Percentiles rank a stretch among this genome's conserved stretches.
These are phyloP conservation scores for Syzygium aromaticum DNA, from an alignment of 345 rosid species.

Conservation along the genomic window DNA sequence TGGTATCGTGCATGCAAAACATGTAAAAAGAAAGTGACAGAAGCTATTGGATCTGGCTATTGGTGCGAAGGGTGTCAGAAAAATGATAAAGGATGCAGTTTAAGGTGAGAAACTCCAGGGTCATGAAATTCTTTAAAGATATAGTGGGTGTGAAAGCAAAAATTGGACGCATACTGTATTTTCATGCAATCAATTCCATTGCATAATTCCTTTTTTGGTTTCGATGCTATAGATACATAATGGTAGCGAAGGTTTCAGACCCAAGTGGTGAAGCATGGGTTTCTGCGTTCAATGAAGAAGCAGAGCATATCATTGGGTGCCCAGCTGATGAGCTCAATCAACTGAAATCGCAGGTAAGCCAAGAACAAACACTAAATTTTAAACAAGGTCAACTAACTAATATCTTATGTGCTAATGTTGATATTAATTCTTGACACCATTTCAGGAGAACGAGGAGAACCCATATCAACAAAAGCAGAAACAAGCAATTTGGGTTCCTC, in stretches of 20 bases:
- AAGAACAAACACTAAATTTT: neutral
- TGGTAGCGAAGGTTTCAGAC: conserved; percentile 64
- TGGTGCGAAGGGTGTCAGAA: conserved; percentile 99
- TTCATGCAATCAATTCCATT: neutral
- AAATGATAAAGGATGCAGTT: conserved; percentile 60
- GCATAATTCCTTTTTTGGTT: neutral
- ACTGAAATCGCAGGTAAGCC: conserved; percentile 53
- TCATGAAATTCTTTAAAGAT: neutral
- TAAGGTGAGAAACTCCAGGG: conserved; percentile 36
- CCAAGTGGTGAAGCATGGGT: conserved; percentile 77
- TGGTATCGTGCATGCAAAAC: conserved; percentile 96
- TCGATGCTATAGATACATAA: conserved; percentile 44
- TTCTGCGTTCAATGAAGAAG: conserved; percentile 73
- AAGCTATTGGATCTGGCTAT: conserved; percentile 74
- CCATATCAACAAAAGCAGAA: conserved; percentile 57
- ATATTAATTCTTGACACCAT: neutral
- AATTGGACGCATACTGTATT: no score
- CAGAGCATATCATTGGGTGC: conserved; percentile 65
- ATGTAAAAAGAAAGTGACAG: conserved; percentile 92
- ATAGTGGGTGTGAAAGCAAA: neutral
- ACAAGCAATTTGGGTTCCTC: conserved; percentile 77
- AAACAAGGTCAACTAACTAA: neutral
- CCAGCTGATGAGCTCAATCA: conserved; percentile 79
- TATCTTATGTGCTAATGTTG: neutral
- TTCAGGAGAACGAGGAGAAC: conserved; percentile 46